Conservation (phyloP, 139 green algal genomes). For the Chara braunii region DNA sequence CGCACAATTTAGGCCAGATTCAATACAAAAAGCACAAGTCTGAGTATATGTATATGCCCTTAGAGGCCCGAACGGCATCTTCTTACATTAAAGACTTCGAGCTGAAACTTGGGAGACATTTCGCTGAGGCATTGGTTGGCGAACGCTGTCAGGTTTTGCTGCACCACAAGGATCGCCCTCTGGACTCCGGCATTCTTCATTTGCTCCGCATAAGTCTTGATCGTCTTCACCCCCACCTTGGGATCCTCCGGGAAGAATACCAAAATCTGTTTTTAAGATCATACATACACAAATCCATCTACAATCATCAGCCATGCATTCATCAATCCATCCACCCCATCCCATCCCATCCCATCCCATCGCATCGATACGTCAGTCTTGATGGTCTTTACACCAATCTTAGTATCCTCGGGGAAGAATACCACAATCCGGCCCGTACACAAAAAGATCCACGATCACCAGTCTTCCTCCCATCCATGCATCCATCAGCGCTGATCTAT, state of each 20-base stretch:
- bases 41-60: no score
- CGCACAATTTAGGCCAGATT: no score
- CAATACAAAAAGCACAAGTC: no score
- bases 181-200: constrained; percentile 80
- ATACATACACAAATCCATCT: no score
- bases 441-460: no score
- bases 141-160: constrained; percentile 62
- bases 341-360: no score
- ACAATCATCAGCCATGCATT: no score
- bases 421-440: constrained; percentile 97
- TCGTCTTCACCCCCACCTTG: constrained; percentile 87
- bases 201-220: constrained; percentile 78
- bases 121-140: constrained; percentile 60
- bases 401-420: constrained; percentile 77
- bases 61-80: no score
- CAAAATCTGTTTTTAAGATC: no score
- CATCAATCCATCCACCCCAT: no score
- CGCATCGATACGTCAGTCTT: no score
- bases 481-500: neutral
- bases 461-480: no score
- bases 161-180: constrained; percentile 80
- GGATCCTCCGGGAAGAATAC: constrained; percentile 84
- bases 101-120: constrained; percentile 66
- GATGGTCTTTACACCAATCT: constrained; percentile 91
- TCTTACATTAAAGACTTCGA: constrained; percentile 85